A percentile compares a stretch with the other conserved stretches of the same genome.
Conservation (phyloP, 164 flowering plant species). For the Berberis vulgaris region DNA sequence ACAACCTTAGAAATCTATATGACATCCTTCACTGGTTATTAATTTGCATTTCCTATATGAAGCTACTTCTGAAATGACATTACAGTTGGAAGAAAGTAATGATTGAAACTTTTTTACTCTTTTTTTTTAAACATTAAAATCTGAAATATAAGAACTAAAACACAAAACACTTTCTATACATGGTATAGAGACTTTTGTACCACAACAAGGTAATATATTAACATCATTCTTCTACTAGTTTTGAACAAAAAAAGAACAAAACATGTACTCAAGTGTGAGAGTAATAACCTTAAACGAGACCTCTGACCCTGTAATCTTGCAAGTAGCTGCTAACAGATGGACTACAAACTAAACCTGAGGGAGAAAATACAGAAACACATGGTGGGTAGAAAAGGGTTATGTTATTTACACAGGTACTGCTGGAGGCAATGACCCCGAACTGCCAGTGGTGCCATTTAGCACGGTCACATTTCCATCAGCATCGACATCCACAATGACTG, state of each 20-base stretch:
- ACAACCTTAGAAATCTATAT: no score
- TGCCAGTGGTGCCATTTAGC: constrained; percentile 12
- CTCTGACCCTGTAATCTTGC: no score
- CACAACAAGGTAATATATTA: no score
- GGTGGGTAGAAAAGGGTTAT: neutral
- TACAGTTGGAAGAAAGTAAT: neutral
- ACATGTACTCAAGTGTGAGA: no score
- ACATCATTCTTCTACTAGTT: no score
- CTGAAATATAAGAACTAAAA: neutral
- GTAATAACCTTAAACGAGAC: no score
- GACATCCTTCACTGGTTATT: neutral
- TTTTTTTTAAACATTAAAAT: neutral
- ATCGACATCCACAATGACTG: constrained; percentile 16
- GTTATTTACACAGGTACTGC: constrained; percentile 9
- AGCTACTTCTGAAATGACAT: neutral
- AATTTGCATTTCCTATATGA: neutral
- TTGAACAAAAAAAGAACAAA: no score
- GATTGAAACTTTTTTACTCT: neutral
- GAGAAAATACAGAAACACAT: neutral
- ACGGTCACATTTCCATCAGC: constrained; percentile 14
- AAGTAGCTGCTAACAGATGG: neutral
- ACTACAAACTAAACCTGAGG: neutral
- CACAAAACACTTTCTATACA: no score
- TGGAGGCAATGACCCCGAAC: constrained; percentile 9
- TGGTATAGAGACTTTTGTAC: no score